Percentiles rank a stretch among this genome's conserved stretches.
phyloP scores from a whole-genome alignment of 2,329 filamentous ascomycete genomes.

The Colletotrichum sansevieriae region DNA sequence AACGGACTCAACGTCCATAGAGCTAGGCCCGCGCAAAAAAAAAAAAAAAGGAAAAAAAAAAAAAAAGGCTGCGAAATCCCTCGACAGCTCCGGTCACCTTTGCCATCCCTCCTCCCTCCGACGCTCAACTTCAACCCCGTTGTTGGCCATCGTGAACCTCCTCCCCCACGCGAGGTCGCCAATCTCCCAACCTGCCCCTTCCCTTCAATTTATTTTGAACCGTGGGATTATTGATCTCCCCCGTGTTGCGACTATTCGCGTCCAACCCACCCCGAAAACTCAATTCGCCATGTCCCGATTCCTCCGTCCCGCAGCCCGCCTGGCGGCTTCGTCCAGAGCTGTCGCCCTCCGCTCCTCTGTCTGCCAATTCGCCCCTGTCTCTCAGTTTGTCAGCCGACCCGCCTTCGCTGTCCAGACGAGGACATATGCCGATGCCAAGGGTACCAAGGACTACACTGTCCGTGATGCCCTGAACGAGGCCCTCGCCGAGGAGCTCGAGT shows the following conservation, averaged over 20 bases:
- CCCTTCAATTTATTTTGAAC: neutral
- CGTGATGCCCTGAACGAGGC: constrained; percentile 98
- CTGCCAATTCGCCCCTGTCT: constrained; percentile 50
- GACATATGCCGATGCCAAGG: constrained; percentile 68
- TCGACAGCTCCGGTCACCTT: constrained; percentile 42
- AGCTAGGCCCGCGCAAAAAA: constrained; percentile 31
- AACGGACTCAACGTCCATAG: constrained; percentile 43
- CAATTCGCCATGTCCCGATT: constrained; percentile 61
- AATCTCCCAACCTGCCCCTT: constrained; percentile 9
- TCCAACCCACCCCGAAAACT: constrained; percentile 30
- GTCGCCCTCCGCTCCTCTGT: constrained; percentile 51
- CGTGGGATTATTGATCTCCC: constrained; percentile 15
- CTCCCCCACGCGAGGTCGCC: constrained; percentile 26
- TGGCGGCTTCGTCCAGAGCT: constrained; percentile 59
- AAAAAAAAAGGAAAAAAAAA: constrained; percentile 24
- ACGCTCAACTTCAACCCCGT: constrained; percentile 38
- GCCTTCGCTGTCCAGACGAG: constrained; percentile 61
- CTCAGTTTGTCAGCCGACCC: constrained; percentile 53
- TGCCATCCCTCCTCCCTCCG: constrained; percentile 38
- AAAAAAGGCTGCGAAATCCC: constrained; percentile 43
- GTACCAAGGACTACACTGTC: constrained; percentile 93
- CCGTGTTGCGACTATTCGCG: constrained; percentile 25
- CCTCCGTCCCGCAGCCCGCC: constrained; percentile 63
- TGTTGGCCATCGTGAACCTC: constrained; percentile 40
- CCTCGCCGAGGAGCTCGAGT: constrained; percentile 95